Conservation (phyloP, 495 filamentous ascomycete genomes). For the Aspergillus conjunctus region DNA sequence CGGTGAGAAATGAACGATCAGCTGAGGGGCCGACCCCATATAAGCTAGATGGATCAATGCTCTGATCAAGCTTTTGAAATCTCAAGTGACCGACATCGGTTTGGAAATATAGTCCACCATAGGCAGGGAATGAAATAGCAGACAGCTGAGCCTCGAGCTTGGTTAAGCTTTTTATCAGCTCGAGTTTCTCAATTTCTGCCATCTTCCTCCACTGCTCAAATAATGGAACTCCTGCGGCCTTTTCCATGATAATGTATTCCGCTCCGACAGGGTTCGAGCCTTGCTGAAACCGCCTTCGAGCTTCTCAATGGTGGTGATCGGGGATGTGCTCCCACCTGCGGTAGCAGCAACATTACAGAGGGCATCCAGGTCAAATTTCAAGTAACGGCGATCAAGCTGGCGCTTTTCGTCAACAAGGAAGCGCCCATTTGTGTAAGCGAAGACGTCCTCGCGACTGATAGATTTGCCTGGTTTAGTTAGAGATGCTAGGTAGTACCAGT, state of each 20-base stretch:
- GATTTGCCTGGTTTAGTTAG: conserved; percentile 22
- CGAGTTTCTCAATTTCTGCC: conserved; percentile 26
- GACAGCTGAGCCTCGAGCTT: conserved; percentile 32
- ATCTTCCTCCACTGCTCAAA: conserved; percentile 34
- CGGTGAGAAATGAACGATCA: conserved; percentile 25
- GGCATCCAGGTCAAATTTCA: conserved; percentile 34
- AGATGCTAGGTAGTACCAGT: background rate
- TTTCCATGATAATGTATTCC: conserved; percentile 47
- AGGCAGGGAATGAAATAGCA: conserved; percentile 32
- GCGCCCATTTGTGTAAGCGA: conserved; percentile 37
- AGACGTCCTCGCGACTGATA: conserved; percentile 31
- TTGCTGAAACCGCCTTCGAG: conserved; percentile 46
- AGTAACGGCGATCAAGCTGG: conserved; percentile 33
- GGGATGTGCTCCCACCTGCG: conserved; percentile 21
- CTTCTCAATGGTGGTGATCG: conserved; percentile 35
- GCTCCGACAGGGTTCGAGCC: conserved; percentile 37
- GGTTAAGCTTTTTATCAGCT: conserved; percentile 27
- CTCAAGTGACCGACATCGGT: conserved; percentile 17
- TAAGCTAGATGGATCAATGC: conserved; percentile 23
- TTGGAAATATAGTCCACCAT: conserved; percentile 38
- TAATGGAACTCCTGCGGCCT: conserved; percentile 37
- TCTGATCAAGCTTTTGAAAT: conserved; percentile 19
- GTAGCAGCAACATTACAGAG: conserved; percentile 34
- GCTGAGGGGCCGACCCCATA: conserved; percentile 32
- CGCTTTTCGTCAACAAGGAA: conserved; percentile 39